Base-by-base conservation (phyloP, 2,329 filamentous ascomycete species). In the Cryphonectria japonica region DNA sequence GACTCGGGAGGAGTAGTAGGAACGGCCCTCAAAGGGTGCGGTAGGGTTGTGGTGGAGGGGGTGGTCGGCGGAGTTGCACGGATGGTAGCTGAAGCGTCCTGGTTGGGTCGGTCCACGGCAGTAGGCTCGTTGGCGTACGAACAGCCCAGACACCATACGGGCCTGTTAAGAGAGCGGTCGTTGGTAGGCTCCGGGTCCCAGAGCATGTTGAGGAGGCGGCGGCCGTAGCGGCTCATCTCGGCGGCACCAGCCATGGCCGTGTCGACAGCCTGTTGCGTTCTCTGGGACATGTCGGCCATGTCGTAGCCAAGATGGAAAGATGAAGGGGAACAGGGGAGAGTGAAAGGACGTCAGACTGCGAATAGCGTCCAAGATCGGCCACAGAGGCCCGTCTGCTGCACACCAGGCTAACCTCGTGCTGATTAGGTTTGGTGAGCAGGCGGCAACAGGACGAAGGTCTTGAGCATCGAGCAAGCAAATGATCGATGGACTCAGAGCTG, bases 151-250 rank as follows among this genome's bases (percentile, higher is more conserved):
- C 94, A 97, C 95, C 95, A 98, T 73, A 97, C 93, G 16, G 93
- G 89, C 46, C 88, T 85, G 73, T 90, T 86, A 52, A 87, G 85
- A 71, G 83, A 80, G 70, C 90, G 85, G 78, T 97, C 91, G 82
- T 98, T 97, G 73, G 88, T 89, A 7, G 94, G 95, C 74, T 95
- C 91, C 0, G 94, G 94, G 76, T 98, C 95, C 92, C 94, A 97
- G 78, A 98, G 91, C 83, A 93, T 94, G 82, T 95, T 93, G 72
- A 98, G 91, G 76, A 98, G 90, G 74, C 92, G 92, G 81, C 93
- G 93, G 78, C 91, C 90, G 73, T 86, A 86, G 75, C 92, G 91
- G 75, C 92, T 89, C 72, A 97, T 90, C 66, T 80, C 79, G 50
- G 77, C 78, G 26, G 77, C 76, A 26, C 77, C 76, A 50, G 84